These are phyloP conservation scores for Luffa acutangula DNA, from an alignment of 306 rosid genomes.

Conservation along the genomic window DNA sequence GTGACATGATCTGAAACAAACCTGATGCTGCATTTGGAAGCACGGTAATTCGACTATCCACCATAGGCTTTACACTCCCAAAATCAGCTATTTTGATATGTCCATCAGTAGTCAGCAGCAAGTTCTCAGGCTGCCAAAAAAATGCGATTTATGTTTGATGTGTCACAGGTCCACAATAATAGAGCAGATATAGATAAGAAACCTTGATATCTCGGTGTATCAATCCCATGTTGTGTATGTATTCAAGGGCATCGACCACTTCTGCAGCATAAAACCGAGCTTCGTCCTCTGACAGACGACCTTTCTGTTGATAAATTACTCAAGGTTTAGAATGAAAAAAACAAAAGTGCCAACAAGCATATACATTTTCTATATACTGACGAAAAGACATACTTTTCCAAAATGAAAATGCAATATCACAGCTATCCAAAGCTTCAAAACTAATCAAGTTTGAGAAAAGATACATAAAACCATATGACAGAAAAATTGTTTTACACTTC, in stretches of 20 bases:
- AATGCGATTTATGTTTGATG: constrained; percentile 16
- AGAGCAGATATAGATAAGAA: constrained; percentile 17
- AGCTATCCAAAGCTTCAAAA: background rate
- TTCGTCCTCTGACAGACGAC: constrained; percentile 72
- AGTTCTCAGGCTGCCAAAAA: constrained; percentile 87
- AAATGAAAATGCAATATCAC: background rate
- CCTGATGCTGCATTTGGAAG: constrained; percentile 99
- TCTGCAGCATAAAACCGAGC: constrained; percentile 94
- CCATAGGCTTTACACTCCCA: constrained; percentile 99
- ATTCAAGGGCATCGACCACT: constrained; percentile 93
- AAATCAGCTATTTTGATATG: constrained; percentile 96
- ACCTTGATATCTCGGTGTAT: constrained; percentile 99
- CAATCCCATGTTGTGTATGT: constrained; percentile 89
- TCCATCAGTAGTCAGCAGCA: constrained; percentile 81
- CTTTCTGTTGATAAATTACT: constrained; percentile 60
- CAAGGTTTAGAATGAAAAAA: background rate
- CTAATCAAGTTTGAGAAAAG: background rate
- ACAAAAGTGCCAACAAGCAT: background rate
- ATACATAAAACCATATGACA: background rate
- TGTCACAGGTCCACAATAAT: constrained; percentile 14
- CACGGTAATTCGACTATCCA: constrained; percentile 80
- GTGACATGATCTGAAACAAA: constrained; percentile 18
- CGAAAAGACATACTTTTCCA: background rate
- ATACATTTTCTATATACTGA: background rate
- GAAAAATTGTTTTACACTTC: background rate